Evolutionary conservation across 2,329 filamentous ascomycete species (phyloP), one percentile per base, ranked within the genome.

Genomic region (Grosmannia clavigera): DNA sequence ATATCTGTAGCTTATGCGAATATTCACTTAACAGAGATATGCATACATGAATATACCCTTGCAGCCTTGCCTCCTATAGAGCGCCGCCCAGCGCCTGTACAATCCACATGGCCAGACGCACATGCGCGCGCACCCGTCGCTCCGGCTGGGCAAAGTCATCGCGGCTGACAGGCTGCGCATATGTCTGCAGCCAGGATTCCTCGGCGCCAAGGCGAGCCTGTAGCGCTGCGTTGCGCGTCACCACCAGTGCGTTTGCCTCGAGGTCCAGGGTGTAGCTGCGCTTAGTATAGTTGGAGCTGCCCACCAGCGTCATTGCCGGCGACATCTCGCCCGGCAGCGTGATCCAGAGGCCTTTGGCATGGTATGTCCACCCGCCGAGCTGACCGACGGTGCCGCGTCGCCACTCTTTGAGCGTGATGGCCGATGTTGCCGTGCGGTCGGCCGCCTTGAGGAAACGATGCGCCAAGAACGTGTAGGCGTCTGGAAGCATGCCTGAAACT

Each of bases 261-360:
- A 99, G 79, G 72, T 99, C 94, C 51, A 96, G 81, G 50, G 87
- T 86, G 73, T 99, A 97, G 69, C 90, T 95, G 35, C 94, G 80
- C 71, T 94, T 92, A 0, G 94, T 99, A 72, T 97, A 99, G 70
- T 99, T 99, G 11, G 88, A 94, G 69, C 89, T 95, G 1, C 94
- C 94, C 0, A 99, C 82, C 22, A 97, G 78, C 38, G 86, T 95
- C 60, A 97, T 78, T 55, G 86, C 85, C 0, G 91, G 91, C 48
- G 84, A 75, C 43, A 77, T 71, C 55, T 86, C 81, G 2, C 78
- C 76, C 0, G 87, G 82, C 59, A 92, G 77, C 0, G 88, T 90
- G 31, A 96, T 79, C 92, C 92, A 97, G 2, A 97, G 78, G 0
- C 94, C 94, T 73, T 99, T 99, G 55, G 94, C 94, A 68, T 99